Conservation (phyloP, 2,329 filamentous ascomycete genomes). For the Ophiostoma ips region DNA sequence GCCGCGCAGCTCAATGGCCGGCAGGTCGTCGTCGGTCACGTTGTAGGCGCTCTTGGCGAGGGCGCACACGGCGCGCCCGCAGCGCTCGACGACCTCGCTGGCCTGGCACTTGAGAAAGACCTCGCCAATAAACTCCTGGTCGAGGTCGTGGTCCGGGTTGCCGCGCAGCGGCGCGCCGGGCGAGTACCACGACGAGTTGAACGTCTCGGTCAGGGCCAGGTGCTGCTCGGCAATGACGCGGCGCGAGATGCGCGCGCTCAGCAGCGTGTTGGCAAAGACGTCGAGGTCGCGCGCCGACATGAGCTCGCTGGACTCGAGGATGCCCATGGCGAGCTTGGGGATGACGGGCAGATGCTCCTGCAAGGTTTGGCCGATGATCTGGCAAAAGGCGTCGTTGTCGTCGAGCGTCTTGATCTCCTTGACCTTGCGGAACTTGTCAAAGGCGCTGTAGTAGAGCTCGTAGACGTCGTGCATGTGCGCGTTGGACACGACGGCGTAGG, state of each 20-base stretch:
- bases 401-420: conserved; percentile 73
- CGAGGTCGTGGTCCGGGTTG: conserved; percentile 35
- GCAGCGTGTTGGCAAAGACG: conserved; percentile 85
- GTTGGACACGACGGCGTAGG: conserved; percentile 94
- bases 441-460: conserved; percentile 93
- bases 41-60: conserved; percentile 67
- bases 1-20: conserved; percentile 69
- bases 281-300: conserved; percentile 75
- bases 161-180: conserved; percentile 59
- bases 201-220: conserved; percentile 85
- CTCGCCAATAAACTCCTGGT: conserved; percentile 66
- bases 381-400: conserved; percentile 81
- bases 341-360: conserved; percentile 87
- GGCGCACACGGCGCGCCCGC: conserved; percentile 59
- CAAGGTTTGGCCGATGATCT: conserved; percentile 63
- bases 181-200: conserved; percentile 80
- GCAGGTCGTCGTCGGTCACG: conserved; percentile 48
- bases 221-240: conserved; percentile 97
- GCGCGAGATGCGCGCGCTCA: conserved; percentile 88
- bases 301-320: conserved; percentile 74
- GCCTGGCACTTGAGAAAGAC: conserved; percentile 90
- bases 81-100: conserved; percentile 73
- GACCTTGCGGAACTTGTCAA: conserved; percentile 75
- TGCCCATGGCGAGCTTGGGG: conserved; percentile 84
- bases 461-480: conserved; percentile 88